Base-by-base conservation (phyloP, 2,329 filamentous ascomycete genomes). In the Fusarium sp. region DNA sequence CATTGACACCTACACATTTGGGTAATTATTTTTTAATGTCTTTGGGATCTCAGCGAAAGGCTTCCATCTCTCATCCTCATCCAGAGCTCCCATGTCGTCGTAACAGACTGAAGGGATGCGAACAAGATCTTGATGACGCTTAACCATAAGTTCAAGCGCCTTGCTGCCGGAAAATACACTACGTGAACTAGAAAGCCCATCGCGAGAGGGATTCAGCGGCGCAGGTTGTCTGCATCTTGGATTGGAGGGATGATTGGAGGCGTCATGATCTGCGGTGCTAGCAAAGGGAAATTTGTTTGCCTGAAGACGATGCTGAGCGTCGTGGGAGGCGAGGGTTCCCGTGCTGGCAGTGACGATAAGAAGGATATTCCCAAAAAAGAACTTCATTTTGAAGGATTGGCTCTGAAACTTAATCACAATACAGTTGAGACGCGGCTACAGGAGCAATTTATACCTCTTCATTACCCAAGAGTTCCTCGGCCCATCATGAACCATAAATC, bases 21-120 rank as follows among this genome's bases (percentile, higher is more conserved):
- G 85, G 51, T 86, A 88, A 0, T 82, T 78, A 29, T 77, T 68
- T 41, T 79, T 74, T 4, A 88, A 74, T 29, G 83, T 81, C 2
- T 79, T 70, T 42, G 84, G 80, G 8, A 87, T 78, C 4, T 81
- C 75, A 23, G 81, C 79, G 62, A 87, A 86, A 0, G 84, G 79
- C 21, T 83, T 73, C 84, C 85, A 88, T 51, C 86, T 78, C 25
- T 79, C 72, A 61, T 88, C 86, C 25, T 83, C 75, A 14, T 82
- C 83, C 15, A 86, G 79, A 6, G 78, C 74, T 11, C 85, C 84
- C 59, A 85, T 80, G 45, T 87, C 83, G 58, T 88, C 85, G 64
- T 82, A 87, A 37, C 81, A 85, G 37, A 87, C 76, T 0, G 84
- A 83, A 0, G 82, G 81, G 14, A 88, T 80, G 43, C 81, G 79